These are phyloP conservation scores for Pleurotus djamor DNA, from an alignment of 768 basidiomycete genomes.

Conservation along the genomic window DNA sequence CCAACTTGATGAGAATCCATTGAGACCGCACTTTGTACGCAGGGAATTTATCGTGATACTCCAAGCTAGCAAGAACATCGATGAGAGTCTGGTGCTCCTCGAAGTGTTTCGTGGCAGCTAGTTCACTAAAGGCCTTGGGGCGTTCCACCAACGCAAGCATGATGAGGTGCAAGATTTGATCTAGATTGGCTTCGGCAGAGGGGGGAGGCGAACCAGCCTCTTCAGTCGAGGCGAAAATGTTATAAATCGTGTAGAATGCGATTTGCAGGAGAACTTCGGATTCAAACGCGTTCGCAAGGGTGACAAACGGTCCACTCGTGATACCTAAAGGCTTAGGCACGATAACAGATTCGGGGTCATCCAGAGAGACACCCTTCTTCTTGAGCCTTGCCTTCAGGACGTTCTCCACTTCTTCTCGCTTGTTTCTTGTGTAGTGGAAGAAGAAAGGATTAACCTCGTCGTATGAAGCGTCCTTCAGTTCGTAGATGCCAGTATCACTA, in stretches of 20 bases:
- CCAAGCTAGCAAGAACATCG: slow-evolving; percentile 73
- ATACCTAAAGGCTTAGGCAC: slow-evolving; percentile 72
- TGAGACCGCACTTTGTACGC: slow-evolving; percentile 65
- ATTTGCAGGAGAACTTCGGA: slow-evolving; percentile 75
- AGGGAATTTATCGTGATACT: slow-evolving; percentile 75
- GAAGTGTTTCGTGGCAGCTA: slow-evolving; percentile 54
- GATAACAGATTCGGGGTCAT: slow-evolving; percentile 59
- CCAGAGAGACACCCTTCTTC: slow-evolving; percentile 51
- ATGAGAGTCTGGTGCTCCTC: slow-evolving; percentile 61
- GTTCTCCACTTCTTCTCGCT: slow-evolving; percentile 86
- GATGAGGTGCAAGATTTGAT: slow-evolving; percentile 82
- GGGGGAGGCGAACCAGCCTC: slow-evolving; percentile 58
- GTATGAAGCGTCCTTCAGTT: slow-evolving; percentile 78
- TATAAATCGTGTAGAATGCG: slow-evolving; percentile 79
- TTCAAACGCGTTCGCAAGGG: slow-evolving; percentile 62
- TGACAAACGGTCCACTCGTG: slow-evolving; percentile 64
- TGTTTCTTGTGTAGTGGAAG: slow-evolving; percentile 93
- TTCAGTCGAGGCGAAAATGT: slow-evolving; percentile 68
- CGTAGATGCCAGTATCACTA: slow-evolving; percentile 82
- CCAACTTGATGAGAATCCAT: slow-evolving; percentile 73
- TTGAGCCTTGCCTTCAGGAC: slow-evolving; percentile 65
- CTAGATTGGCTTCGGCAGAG: slow-evolving; percentile 86
- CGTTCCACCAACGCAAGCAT: slow-evolving; percentile 85
- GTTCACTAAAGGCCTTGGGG: slow-evolving; percentile 54
- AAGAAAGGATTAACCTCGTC: slow-evolving; percentile 95